Conservation (phyloP, 495 filamentous ascomycete genomes). For the Stereocaulon alpinum region DNA sequence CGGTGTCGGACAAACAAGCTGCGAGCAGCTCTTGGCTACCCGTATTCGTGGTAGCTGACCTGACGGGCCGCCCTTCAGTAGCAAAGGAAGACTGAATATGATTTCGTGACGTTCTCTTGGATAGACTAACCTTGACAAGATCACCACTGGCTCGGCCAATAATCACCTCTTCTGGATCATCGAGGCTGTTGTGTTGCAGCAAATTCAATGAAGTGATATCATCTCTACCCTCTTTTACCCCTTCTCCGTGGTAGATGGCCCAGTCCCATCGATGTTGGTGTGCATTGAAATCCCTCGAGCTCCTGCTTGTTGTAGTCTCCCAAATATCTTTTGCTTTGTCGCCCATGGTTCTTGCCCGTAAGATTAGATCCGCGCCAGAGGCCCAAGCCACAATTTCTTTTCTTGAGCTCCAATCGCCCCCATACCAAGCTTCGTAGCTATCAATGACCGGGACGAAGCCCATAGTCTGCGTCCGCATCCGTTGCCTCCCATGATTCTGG, state of each 20-base stretch:
- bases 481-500: background rate
- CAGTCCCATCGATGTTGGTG: conserved; percentile 29
- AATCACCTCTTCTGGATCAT: conserved; percentile 29
- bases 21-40: conserved; percentile 29
- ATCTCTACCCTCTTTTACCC: conserved; percentile 46
- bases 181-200: conserved; percentile 31
- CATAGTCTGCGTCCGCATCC: conserved; percentile 39
- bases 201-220: conserved; percentile 52
- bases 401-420: conserved; percentile 40
- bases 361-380: conserved; percentile 46
- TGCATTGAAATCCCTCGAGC: conserved; percentile 18
- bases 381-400: conserved; percentile 52
- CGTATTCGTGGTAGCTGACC: conserved; percentile 8
- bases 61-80: conserved; percentile 19
- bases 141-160: conserved; percentile 39
- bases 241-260: conserved; percentile 42
- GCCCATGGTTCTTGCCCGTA: conserved; percentile 33
- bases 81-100: conserved; percentile 20
- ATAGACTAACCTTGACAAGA: conserved; percentile 27
- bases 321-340: conserved; percentile 11
- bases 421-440: conserved; percentile 47
- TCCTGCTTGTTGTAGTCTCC: conserved; percentile 16
- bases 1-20: conserved; percentile 36
- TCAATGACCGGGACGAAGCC: conserved; percentile 54
- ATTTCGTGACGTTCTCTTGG: conserved; percentile 5